phyloP scores from a whole-genome alignment of 495 filamentous ascomycete species.

The Aspergillus indologenus region DNA sequence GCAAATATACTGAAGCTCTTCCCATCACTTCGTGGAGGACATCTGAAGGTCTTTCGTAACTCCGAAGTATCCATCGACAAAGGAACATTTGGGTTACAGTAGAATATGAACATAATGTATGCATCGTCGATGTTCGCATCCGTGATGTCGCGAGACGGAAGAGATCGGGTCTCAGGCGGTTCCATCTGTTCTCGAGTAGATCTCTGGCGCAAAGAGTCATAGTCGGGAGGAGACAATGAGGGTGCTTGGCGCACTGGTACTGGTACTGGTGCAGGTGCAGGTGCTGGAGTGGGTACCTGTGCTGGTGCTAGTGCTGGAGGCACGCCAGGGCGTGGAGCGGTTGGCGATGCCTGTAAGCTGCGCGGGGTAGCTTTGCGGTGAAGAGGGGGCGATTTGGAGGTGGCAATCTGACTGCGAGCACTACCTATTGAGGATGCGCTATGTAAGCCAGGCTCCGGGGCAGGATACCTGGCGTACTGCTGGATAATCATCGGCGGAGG shows the following conservation, averaged over 20 bases:
- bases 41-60: constrained; percentile 75
- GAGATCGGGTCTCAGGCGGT: constrained; percentile 35
- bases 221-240: constrained; percentile 44
- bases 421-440: constrained; percentile 46
- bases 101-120: constrained; percentile 84
- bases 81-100: constrained; percentile 81
- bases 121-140: constrained; percentile 79
- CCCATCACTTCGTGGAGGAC: constrained; percentile 85
- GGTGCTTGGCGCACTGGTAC: constrained; percentile 28
- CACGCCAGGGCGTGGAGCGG: constrained; percentile 31
- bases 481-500: constrained; percentile 39
- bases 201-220: constrained; percentile 33
- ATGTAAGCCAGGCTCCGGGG: constrained; percentile 38
- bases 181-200: constrained; percentile 35
- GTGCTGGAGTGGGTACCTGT: background rate
- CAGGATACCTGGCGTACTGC: constrained; percentile 45
- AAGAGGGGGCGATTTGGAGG: constrained; percentile 39
- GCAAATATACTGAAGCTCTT: constrained; percentile 83
- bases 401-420: constrained; percentile 37
- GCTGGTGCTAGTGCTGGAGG: constrained; percentile 28
- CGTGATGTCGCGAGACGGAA: constrained; percentile 70
- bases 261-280: background rate
- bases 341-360: constrained; percentile 44
- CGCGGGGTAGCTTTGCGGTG: constrained; percentile 45
- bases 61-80: constrained; percentile 67